Conservation (phyloP, 164 flowering plant genomes). For the Magnolia officinalis region DNA sequence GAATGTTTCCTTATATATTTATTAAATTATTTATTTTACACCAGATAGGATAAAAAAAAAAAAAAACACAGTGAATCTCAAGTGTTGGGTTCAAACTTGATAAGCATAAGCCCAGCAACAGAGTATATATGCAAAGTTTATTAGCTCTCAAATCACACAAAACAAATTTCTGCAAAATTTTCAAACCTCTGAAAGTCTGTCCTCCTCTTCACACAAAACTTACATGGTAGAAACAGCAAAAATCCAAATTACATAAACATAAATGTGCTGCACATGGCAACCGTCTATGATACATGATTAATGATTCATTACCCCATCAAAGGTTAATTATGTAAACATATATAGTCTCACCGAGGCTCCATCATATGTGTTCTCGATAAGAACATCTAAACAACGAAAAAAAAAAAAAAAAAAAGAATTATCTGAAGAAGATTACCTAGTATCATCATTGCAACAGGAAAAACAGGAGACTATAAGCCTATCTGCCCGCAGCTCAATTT, state of each 20-base stretch:
- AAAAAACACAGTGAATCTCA: too few relatives aligned
- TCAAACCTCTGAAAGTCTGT: not conserved
- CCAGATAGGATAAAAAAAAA: too few relatives aligned
- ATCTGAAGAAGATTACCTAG: conserved; percentile 14
- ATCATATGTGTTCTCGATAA: conserved; percentile 12
- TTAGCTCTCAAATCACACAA: not conserved
- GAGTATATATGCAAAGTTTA: too few relatives aligned
- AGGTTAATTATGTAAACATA: conserved; percentile 21
- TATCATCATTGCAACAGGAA: conserved; percentile 28
- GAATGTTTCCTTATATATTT: too few relatives aligned
- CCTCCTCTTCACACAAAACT: conserved; percentile 27
- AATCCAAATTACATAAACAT: conserved; percentile 22
- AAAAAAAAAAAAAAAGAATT: conserved; percentile 11
- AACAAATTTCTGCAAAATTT: not conserved
- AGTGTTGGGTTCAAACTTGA: too few relatives aligned
- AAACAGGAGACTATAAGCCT: conserved; percentile 20
- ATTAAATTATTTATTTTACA: too few relatives aligned
- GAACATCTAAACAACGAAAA: conserved; percentile 12
- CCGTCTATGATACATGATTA: conserved; percentile 25
- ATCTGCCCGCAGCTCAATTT: conserved; percentile 53
- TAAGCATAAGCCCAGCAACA: too few relatives aligned
- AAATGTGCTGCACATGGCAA: conserved; percentile 4
- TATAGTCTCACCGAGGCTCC: conserved; percentile 13
- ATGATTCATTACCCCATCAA: not conserved
- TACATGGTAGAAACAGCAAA: conserved; percentile 27